Percentiles rank a stretch among this genome's conserved stretches.
These are phyloP conservation scores for Benincasa hispida DNA, from an alignment of 306 rosid species.

Conservation along the genomic window DNA sequence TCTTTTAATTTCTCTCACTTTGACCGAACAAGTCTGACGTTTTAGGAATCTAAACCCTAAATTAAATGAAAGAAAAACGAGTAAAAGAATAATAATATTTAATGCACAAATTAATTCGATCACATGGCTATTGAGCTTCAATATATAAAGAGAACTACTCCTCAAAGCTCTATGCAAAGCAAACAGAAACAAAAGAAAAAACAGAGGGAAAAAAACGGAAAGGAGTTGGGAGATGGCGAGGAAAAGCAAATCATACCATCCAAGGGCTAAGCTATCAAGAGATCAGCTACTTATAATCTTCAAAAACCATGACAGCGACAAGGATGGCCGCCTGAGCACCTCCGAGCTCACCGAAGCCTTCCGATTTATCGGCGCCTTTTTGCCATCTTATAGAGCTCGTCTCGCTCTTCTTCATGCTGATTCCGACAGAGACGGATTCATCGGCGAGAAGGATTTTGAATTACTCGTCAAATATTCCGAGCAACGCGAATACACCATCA, in stretches of 20 bases:
- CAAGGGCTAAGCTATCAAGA: background rate
- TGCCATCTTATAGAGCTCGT: background rate
- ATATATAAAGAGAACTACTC: too few species aligned
- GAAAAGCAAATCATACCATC: background rate
- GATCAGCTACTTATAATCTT: background rate
- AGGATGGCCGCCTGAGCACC: conserved; percentile 2
- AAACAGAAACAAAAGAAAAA: background rate
- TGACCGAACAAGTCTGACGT: background rate
- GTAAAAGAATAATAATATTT: too few species aligned
- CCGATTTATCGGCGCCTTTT: background rate
- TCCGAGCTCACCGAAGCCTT: conserved; percentile 7
- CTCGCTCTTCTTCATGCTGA: conserved; percentile 3
- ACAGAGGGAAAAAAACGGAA: background rate
- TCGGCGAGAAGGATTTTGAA: conserved; percentile 11
- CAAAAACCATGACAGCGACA: background rate
- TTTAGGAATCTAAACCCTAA: too few species aligned
- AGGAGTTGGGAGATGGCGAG: background rate
- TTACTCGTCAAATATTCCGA: conserved; percentile 9
- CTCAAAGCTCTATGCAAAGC: background rate
- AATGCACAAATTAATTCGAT: background rate
- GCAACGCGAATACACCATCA: background rate
- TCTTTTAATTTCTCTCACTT: too few species aligned
- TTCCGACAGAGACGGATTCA: conserved; percentile 14
- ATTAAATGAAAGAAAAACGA: background rate
- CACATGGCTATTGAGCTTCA: background rate